Evolutionary conservation across 257 asterid species (phyloP), one percentile per base, ranked within the genome.

Genomic region (Solanum pinnatisectum): DNA sequence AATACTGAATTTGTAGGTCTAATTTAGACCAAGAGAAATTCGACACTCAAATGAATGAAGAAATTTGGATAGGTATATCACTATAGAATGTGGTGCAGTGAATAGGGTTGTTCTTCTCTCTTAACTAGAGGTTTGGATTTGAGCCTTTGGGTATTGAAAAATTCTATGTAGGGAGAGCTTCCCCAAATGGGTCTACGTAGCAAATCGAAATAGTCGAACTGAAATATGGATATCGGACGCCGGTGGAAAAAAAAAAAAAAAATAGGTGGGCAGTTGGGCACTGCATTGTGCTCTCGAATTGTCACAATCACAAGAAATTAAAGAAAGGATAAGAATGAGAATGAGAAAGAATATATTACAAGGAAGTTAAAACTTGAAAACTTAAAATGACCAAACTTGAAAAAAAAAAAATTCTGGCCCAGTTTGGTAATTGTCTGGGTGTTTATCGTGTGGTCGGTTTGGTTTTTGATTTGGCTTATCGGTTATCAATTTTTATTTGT

Each of bases 11-110:
- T 42, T 27, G 40, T 23, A 81, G 42, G 68, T 27, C 68, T 30
- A 25, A 1, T 46, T 81, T 81, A 46, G 85, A 81, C 68, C 68
- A 46, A 44, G 85, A 46, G 85, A 81, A 81, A 46, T 81, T 46
- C 30, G 85, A 81, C 30, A 30, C 68, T 46, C 85, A 81, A 71
- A 81, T 30, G 68, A 81, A 81, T 79, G 42, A 81, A 16, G 85
- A 81, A 46, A 81, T 46, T 81, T 30, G 14, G 68, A 81, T 46
- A 46, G 15, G 13, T 59, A 59, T 22, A 59, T 22, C 27, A 59
- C 67, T 18, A 56, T 18, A 20, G 2, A 20, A 20, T 10, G 2
- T 59, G 67, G 9, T 20, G 27, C 5, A 35, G 5, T 35, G 37
- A 5, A 35, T 35, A 0, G 5, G 37, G 5, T 35, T 35, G 5